Evolutionary conservation across 164 flowering plant genomes (phyloP).

Genomic region (Vitis rotundifolia): DNA sequence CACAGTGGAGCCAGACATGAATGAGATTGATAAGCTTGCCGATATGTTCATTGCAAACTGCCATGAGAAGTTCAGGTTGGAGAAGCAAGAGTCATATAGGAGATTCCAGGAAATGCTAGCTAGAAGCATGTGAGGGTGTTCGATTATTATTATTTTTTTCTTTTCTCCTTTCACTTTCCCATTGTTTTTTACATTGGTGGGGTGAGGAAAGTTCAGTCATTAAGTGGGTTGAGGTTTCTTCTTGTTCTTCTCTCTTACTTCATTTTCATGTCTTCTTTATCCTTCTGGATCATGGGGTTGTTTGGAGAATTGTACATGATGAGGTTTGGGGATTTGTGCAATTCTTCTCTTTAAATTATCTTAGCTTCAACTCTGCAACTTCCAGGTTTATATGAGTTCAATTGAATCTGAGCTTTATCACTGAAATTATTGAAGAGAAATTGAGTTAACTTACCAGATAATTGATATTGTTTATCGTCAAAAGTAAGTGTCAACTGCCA

Average conservation of each 20-base stretch:
- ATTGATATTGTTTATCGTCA: too few species aligned
- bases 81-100: slow-evolving; percentile 92
- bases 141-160: neutral
- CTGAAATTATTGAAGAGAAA: too few species aligned
- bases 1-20: slow-evolving; percentile 12
- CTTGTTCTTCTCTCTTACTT: neutral
- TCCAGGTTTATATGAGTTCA: too few species aligned
- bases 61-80: slow-evolving; percentile 91
- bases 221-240: neutral
- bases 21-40: slow-evolving; percentile 82
- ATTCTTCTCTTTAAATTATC: slow-evolving; percentile 18
- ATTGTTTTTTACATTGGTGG: slow-evolving; percentile 7
- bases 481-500: neutral
- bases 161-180: slow-evolving; percentile 10
- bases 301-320: slow-evolving; percentile 24
- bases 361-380: neutral
- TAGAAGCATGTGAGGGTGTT: slow-evolving; percentile 59
- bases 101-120: slow-evolving; percentile 92
- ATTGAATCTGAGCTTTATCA: too few species aligned
- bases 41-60: slow-evolving; percentile 84
- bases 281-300: neutral
- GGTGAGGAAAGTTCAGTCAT: slow-evolving; percentile 16
- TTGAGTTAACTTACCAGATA: too few species aligned
- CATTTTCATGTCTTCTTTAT: neutral
- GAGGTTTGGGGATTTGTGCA: slow-evolving; percentile 17